Base-by-base conservation (phyloP, 495 filamentous ascomycete genomes). In the Neurospora terricola region DNA sequence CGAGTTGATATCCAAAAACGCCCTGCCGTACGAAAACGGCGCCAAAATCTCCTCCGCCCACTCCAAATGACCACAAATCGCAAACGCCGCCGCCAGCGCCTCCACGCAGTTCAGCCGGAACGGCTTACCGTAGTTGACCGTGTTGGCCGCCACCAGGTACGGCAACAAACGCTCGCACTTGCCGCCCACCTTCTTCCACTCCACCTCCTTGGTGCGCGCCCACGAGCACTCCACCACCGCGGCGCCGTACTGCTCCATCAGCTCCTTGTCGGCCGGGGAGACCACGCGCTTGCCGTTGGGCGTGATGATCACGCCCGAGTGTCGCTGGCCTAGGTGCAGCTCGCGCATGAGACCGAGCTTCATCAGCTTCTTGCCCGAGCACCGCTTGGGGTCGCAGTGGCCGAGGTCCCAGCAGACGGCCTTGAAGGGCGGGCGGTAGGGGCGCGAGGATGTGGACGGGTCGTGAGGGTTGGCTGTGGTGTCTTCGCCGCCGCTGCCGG, bases 161-260 rank as follows among this genome's bases (percentile, higher is more conserved):
- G 96, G 96, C 34, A 99, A 87, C 84, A 98, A 81, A 73, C 95
- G 86, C 84, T 98, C 95, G 80, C 93, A 95, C 82, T 92, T 94
- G n/a, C 96, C 96, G 38, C 96, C 96, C 72, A 98, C 96, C 73
- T 92, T 91, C 18, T 85, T 83, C 89, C 93, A 98, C 38, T 95
- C 94, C 3, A 99, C 91, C 82, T 99, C 96, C 37, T 91, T 87
- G 16, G 96, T 91, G 75, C 96, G 86, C 3, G 94, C 95, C 96
- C 96, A 99, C 42, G 93, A 97, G 80, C 94, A 97, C 82, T 99
- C 96, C 36, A 99, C 96, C 0, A 99, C 96, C 0, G 96, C 96
- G 21, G 94, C 96, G 71, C 96, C 96, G 80, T 91, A 91, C 83
- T 92, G 90, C 78, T 97, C 93, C 74, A 98, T 86, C 1, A 97